Evolutionary conservation across 2,329 filamentous ascomycete species (phyloP).

Genomic region (Colletotrichum liaoningense): DNA sequence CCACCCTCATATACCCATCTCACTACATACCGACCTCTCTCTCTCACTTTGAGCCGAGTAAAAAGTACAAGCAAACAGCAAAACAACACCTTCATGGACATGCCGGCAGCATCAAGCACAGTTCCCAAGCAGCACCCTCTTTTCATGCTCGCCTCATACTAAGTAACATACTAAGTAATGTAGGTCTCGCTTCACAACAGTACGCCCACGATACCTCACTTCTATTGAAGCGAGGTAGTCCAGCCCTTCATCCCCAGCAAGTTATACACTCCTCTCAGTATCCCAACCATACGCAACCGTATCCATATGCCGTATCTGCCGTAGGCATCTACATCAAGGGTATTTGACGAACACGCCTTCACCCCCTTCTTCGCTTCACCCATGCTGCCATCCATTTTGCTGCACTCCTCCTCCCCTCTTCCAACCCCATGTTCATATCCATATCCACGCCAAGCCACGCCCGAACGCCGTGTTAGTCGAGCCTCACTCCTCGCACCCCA

Average conservation of each 20-base stretch:
- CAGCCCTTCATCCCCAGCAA: background rate
- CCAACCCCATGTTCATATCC: background rate
- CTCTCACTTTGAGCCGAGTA: background rate
- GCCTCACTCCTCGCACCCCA: slow-evolving; percentile 13
- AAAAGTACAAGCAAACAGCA: background rate
- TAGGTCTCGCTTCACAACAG: background rate
- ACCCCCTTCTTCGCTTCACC: background rate
- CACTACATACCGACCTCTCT: no score
- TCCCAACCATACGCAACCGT: background rate
- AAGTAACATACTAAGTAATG: background rate
- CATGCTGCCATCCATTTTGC: slow-evolving; percentile 19
- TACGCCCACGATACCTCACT: slow-evolving; percentile 13
- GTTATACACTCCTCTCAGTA: background rate
- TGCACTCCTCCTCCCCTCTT: background rate
- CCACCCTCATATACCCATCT: background rate
- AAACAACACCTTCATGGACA: background rate
- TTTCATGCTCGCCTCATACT: background rate
- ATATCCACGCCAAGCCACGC: slow-evolving; percentile 9
- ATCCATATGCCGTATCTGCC: background rate
- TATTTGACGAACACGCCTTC: background rate
- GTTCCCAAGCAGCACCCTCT: background rate
- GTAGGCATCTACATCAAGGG: background rate
- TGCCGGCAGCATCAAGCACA: background rate
- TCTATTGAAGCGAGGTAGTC: background rate
- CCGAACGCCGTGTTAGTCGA: slow-evolving; percentile 28